phyloP scores from a whole-genome alignment of 768 basidiomycete species.

The Sarcomyxa edulis region DNA sequence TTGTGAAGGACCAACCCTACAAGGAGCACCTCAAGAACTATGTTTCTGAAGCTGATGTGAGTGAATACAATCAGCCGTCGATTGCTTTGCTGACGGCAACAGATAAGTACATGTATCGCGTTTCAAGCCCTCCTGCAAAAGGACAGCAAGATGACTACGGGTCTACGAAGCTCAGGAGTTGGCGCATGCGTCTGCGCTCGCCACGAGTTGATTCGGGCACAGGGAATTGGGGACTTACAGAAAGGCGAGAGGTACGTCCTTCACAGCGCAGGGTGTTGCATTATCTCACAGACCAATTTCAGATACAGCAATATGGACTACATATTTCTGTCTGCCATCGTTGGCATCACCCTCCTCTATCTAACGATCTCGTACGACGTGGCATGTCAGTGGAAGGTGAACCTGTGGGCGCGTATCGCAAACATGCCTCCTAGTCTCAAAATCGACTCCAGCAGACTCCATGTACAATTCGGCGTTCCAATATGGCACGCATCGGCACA shows the following conservation, averaged over 20 bases:
- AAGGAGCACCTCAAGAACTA: neutral
- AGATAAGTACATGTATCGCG: conserved; percentile 14
- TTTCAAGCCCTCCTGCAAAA: conserved; percentile 19
- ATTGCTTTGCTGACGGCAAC: neutral
- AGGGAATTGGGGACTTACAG: conserved; percentile 23
- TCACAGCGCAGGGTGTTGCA: neutral
- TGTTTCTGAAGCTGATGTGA: conserved; percentile 2
- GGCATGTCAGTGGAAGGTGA: conserved; percentile 6
- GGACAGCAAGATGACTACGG: conserved; percentile 15
- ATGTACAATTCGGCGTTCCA: conserved; percentile 9
- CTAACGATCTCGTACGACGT: conserved; percentile 13
- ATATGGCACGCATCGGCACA: conserved; percentile 20
- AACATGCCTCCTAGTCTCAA: conserved; percentile 2
- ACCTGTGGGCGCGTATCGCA: conserved; percentile 1
- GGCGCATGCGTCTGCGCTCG: conserved; percentile 15
- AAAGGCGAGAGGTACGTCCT: conserved; percentile 22
- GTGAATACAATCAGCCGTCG: neutral
- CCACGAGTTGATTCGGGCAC: conserved; percentile 16
- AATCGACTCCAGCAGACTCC: conserved; percentile 7
- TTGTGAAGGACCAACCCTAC: conserved; percentile 6
- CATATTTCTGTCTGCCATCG: conserved; percentile 8
- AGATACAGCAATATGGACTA: conserved; percentile 15
- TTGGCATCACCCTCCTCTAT: neutral
- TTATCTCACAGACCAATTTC: neutral
- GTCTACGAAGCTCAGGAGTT: conserved; percentile 18